A percentile compares a stretch with the other conserved stretches of the same genome.
phyloP scores from a whole-genome alignment of 805 yeast genomes.

The Debaryomyces hansenii region DNA sequence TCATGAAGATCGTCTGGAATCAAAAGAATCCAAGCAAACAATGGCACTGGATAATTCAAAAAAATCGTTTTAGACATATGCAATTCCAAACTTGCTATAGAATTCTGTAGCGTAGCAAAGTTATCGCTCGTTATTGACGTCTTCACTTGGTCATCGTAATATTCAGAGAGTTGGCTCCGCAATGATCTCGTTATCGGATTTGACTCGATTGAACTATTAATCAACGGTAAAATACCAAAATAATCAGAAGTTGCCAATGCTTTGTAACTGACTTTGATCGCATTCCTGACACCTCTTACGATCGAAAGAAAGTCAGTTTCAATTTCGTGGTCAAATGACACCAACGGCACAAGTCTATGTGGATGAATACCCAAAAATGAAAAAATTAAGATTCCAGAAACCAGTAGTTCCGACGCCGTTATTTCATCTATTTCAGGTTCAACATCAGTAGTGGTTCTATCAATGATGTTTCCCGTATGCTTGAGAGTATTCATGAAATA shows the following conservation, averaged over 20 bases:
- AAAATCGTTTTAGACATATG: constrained; percentile 11
- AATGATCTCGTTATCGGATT: background rate
- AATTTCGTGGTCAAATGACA: constrained; percentile 17
- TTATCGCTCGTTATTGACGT: constrained; percentile 2
- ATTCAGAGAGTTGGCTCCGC: constrained; percentile 1
- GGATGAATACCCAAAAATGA: constrained; percentile 34
- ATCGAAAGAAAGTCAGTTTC: constrained; percentile 22
- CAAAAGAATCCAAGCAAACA: constrained; percentile 26
- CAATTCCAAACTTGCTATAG: constrained; percentile 13
- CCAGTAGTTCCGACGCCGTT: constrained; percentile 16
- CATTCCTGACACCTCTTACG: constrained; percentile 14
- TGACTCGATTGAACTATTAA: background rate
- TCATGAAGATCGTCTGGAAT: constrained; percentile 14
- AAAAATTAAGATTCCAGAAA: constrained; percentile 23
- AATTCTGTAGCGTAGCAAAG: constrained; percentile 1
- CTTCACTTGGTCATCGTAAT: constrained; percentile 1
- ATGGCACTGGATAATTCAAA: constrained; percentile 29
- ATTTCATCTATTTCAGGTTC: background rate
- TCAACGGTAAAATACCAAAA: background rate
- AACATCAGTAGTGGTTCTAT: background rate
- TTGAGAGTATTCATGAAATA: constrained; percentile 20
- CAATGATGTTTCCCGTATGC: constrained; percentile 6
- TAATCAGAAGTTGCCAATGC: background rate
- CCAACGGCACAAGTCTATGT: constrained; percentile 26
- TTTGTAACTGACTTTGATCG: constrained; percentile 6